A percentile compares a stretch with the other conserved stretches of the same genome.
These are phyloP conservation scores for Chalciporus chontae DNA, from an alignment of 768 basidiomycete species.

Conservation along the genomic window DNA sequence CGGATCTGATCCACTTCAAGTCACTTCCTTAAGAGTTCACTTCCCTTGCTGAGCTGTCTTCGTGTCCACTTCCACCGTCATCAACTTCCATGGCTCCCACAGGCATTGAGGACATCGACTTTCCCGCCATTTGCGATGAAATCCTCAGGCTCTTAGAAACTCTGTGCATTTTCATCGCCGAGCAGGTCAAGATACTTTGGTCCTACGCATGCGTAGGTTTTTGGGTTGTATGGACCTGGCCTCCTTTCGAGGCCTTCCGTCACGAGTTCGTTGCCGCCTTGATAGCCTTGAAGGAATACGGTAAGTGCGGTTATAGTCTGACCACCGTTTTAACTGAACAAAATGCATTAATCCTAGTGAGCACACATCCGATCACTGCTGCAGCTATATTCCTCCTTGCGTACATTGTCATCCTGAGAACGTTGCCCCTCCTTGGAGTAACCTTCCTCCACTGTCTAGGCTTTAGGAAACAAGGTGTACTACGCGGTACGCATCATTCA, in stretches of 20 bases:
- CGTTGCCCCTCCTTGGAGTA: not conserved
- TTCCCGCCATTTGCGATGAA: constrained; percentile 12
- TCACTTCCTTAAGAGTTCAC: not conserved
- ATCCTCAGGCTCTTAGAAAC: constrained; percentile 13
- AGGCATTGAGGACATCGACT: constrained; percentile 18
- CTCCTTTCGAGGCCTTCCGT: constrained; percentile 22
- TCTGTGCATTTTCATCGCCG: constrained; percentile 4
- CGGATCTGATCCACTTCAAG: not conserved
- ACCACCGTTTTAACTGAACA: not conserved
- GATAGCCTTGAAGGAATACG: constrained; percentile 8
- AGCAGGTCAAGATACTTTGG: constrained; percentile 7
- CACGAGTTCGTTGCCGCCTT: constrained; percentile 11
- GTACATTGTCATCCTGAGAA: constrained; percentile 6
- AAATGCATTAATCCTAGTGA: not conserved
- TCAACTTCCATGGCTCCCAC: constrained; percentile 13
- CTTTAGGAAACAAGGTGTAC: not conserved
- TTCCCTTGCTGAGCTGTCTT: not conserved
- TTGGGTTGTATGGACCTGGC: constrained; percentile 16
- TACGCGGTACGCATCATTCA: constrained; percentile 8
- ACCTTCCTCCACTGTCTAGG: not conserved
- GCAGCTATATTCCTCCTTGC: constrained; percentile 8
- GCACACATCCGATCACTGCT: constrained; percentile 12
- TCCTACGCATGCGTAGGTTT: constrained; percentile 6
- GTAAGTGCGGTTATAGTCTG: constrained; percentile 5
- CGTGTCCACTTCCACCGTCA: not conserved